These are phyloP conservation scores for Diaporthe sp. DNA, from an alignment of 2,329 filamentous ascomycete genomes.

Conservation along the genomic window DNA sequence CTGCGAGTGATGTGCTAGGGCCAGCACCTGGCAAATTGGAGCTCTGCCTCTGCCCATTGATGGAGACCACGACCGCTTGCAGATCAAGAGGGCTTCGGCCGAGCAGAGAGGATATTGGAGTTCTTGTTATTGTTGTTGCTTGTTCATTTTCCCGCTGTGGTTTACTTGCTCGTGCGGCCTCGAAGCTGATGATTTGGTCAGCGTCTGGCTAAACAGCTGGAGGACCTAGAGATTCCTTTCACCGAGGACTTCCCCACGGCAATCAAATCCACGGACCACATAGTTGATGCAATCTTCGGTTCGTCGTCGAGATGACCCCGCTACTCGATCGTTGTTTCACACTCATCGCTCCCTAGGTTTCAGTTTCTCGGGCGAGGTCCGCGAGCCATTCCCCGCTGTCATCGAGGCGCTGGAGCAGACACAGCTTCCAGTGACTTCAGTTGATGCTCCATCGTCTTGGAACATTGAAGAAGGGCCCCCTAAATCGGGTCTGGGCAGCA, in stretches of 20 bases:
- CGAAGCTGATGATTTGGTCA: constrained; percentile 53
- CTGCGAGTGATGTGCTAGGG: background rate
- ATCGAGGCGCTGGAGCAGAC: constrained; percentile 82
- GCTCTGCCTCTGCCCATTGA: background rate
- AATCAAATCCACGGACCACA: constrained; percentile 76
- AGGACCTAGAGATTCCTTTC: constrained; percentile 85
- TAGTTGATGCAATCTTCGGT: constrained; percentile 96
- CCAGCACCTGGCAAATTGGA: background rate
- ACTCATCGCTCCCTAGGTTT: constrained; percentile 69
- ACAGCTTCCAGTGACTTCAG: constrained; percentile 81
- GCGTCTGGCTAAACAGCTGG: constrained; percentile 86
- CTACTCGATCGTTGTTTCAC: background rate
- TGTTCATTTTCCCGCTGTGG: constrained; percentile 31
- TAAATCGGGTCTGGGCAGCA: constrained; percentile 77
- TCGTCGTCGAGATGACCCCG: constrained; percentile 41
- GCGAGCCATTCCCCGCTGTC: constrained; percentile 89
- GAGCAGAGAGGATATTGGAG: background rate
- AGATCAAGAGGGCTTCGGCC: background rate
- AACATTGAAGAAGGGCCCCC: constrained; percentile 90
- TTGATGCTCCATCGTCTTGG: constrained; percentile 96
- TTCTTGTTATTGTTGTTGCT: constrained; percentile 10
- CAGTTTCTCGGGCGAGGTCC: constrained; percentile 89
- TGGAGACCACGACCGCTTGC: background rate
- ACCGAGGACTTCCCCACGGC: constrained; percentile 80
- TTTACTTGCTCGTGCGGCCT: constrained; percentile 35